Base-by-base conservation (phyloP, 1,284 basidiomycete species). In the Naganishia albida region DNA sequence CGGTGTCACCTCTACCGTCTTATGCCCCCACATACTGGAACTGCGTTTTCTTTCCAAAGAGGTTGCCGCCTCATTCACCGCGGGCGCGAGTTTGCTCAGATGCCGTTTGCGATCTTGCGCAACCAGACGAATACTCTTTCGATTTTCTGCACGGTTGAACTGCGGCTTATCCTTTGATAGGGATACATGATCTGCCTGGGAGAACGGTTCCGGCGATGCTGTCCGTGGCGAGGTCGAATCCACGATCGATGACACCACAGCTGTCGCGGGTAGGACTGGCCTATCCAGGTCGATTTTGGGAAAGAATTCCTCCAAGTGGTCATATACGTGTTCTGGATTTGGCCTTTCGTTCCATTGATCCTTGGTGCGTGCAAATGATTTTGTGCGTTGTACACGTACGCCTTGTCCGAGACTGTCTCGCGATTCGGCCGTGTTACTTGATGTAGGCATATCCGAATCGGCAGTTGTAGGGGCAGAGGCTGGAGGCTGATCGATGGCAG, bases 1-100 rank as follows among this genome's bases (percentile, higher is more conserved):
- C 23, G 90, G 88, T 3, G 88, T 91, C 67, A 99, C 93, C 78
- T 99, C 96, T 72, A 97, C 92, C 38, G 96, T 81, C 70, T 86
- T 87, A 73, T 89, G 91, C 18, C 92, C 95, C 93, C 96, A 99
- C 69, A 99, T 83, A 79, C 95, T 97, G 43, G 94, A 97, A 75
- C 90, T 93, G 73, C 91, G 83, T 75, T 91, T 88, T 52, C 91
- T 84, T 67, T 88, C 74, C 63, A 89, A 76, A 59, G 82, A 83
- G 30, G 79, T 77, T 6, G 80, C 77, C 68, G 81, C 80, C 12
- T 83, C 80, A 25, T 79, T 77, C 15, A 76, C 72, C 13, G 83
- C 77, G 16, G 83, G 76, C 51, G 85, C 83, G 43, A 77, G 79
- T 68, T 80, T 81, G 63, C 85, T 87, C 13, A 78, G 65, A 48